These are phyloP conservation scores for Nakaseomyces kungkrabaensis DNA, from an alignment of 1,139 yeast species.

Conservation along the genomic window DNA sequence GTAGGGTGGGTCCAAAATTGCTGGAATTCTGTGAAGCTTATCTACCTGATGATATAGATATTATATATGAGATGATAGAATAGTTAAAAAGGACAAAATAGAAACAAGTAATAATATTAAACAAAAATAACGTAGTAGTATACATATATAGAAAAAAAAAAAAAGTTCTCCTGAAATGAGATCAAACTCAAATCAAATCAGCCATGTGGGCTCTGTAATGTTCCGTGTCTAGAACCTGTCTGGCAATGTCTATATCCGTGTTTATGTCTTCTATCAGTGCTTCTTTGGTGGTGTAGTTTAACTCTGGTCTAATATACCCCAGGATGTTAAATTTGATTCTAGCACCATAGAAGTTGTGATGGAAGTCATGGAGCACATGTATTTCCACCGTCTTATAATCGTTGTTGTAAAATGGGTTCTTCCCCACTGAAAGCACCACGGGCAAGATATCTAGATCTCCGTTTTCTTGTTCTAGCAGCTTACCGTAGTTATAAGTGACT, in stretches of 20 bases:
- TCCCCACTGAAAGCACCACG: conserved; percentile 92
- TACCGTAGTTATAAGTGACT: conserved; percentile 57
- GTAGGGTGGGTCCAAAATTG: conserved; percentile 6
- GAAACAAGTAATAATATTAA: background rate
- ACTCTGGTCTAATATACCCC: conserved; percentile 88
- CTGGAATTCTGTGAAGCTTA: conserved; percentile 19
- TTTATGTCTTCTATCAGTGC: conserved; percentile 81
- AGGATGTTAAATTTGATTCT: conserved; percentile 54
- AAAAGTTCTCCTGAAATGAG: no score
- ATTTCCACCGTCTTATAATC: conserved; percentile 61
- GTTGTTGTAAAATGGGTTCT: conserved; percentile 88
- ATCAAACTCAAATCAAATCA: conserved; percentile 6
- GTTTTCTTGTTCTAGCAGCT: conserved; percentile 32
- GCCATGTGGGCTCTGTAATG: conserved; percentile 6
- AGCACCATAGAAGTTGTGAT: conserved; percentile 73
- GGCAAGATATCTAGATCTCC: conserved; percentile 45
- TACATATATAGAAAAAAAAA: conserved; percentile 1
- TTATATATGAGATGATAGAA: conserved; percentile 8
- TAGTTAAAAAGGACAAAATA: background rate
- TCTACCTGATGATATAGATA: conserved; percentile 25
- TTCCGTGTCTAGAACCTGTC: conserved; percentile 33
- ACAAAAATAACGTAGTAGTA: background rate
- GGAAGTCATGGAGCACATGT: conserved; percentile 72
- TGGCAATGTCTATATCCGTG: conserved; percentile 64
- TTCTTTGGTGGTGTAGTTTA: conserved; percentile 76